A percentile compares a stretch with the other conserved stretches of the same genome.
Evolutionary conservation across 176 grass and related monocot genomes (phyloP).

Genomic region (Saccharum officinarum): DNA sequence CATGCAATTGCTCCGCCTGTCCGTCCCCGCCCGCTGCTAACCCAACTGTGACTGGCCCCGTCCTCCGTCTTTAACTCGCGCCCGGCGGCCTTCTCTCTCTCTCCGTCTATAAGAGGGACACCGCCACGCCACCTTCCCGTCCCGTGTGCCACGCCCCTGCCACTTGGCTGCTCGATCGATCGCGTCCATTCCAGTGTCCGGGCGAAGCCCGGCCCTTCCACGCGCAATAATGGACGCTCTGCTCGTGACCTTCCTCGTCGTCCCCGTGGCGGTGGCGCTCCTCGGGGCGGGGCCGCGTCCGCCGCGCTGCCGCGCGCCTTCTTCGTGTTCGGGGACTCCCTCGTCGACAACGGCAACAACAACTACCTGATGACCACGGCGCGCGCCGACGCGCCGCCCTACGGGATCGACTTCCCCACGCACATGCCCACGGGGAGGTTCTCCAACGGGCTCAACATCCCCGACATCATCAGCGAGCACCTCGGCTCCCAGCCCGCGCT

Average conservation of each 20-base stretch:
- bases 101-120: constrained; percentile 16
- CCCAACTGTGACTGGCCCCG: not conserved
- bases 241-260: not conserved
- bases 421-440: constrained; percentile 70
- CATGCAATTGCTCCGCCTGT: constrained; percentile 7
- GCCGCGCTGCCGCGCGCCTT: constrained; percentile 50
- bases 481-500: constrained; percentile 47
- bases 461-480: constrained; percentile 83
- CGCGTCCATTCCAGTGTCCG: not conserved
- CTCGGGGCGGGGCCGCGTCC: not conserved
- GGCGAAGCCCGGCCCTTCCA: accelerated
- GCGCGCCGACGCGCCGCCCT: constrained; percentile 66
- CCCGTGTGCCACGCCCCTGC: constrained; percentile 20
- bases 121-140: constrained; percentile 8
- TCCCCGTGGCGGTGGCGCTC: not conserved
- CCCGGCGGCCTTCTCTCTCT: not conserved
- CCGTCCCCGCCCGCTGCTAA: not conserved
- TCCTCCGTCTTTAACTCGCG: constrained; percentile 12
- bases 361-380: constrained; percentile 71
- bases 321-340: constrained; percentile 83
- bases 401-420: constrained; percentile 75
- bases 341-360: constrained; percentile 87
- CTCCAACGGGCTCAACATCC: constrained; percentile 82
- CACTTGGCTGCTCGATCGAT: not conserved
- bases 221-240: constrained; percentile 35